Conservation (phyloP, 1,284 basidiomycete genomes). For the Pseudozyma thailandica region DNA sequence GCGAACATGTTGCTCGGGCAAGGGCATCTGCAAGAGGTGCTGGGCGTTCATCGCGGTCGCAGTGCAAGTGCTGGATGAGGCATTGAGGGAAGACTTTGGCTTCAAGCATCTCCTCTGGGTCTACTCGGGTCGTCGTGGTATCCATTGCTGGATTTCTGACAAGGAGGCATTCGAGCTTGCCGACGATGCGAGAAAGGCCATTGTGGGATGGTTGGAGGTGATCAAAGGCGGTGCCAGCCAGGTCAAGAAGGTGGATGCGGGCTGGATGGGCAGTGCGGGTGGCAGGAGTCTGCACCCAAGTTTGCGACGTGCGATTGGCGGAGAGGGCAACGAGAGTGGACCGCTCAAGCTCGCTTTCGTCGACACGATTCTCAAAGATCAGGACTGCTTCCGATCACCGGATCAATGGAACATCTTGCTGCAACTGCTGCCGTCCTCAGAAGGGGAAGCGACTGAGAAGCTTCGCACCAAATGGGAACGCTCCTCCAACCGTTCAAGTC, state of each 20-base stretch:
- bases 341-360: conserved; percentile 74
- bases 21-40: conserved; percentile 90
- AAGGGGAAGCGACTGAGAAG: conserved; percentile 54
- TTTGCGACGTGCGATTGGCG: conserved; percentile 62
- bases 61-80: conserved; percentile 84
- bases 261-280: conserved; percentile 72
- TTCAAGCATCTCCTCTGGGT: conserved; percentile 87
- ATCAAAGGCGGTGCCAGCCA: conserved; percentile 81
- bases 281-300: conserved; percentile 71
- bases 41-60: conserved; percentile 95
- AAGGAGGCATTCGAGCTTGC: conserved; percentile 85
- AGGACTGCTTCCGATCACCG: conserved; percentile 82
- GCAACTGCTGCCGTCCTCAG: conserved; percentile 75
- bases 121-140: conserved; percentile 96
- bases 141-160: conserved; percentile 98
- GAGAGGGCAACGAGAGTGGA: conserved; percentile 68
- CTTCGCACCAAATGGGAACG: conserved; percentile 76
- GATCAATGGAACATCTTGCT: conserved; percentile 82
- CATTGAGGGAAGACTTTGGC: conserved; percentile 85
- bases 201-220: conserved; percentile 88
- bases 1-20: conserved; percentile 91
- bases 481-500: conserved; percentile 73
- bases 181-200: conserved; percentile 86
- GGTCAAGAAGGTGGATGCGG: conserved; percentile 81
- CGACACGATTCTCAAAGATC: conserved; percentile 81